These are phyloP conservation scores for Vitis rupestris DNA, from an alignment of 164 flowering plant genomes.

Conservation along the genomic window DNA sequence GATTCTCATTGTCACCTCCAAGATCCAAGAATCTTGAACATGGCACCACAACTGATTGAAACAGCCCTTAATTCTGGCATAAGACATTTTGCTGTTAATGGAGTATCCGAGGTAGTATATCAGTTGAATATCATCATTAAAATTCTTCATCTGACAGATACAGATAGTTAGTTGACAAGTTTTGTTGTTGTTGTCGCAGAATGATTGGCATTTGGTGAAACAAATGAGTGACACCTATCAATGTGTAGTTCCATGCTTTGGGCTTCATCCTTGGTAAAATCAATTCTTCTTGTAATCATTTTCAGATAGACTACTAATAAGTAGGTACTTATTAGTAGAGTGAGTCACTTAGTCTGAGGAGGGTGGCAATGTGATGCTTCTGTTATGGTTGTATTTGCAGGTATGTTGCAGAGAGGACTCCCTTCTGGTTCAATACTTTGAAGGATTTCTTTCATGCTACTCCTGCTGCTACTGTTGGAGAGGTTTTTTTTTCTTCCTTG, in stretches of 20 bases:
- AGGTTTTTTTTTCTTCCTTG: conserved; percentile 31
- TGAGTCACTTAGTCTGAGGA: neutral
- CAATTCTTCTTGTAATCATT: neutral
- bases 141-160: neutral
- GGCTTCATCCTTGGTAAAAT: conserved; percentile 82
- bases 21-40: conserved; percentile 61
- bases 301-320: neutral
- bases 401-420: conserved; percentile 68
- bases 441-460: conserved; percentile 53
- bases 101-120: conserved; percentile 54
- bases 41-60: conserved; percentile 56
- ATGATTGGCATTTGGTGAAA: conserved; percentile 85
- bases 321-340: neutral
- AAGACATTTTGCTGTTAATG: conserved; percentile 82
- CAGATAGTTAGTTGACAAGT: too few relatives aligned
- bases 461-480: conserved; percentile 91
- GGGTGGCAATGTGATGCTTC: neutral
- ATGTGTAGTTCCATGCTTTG: conserved; percentile 75
- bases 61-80: conserved; percentile 58
- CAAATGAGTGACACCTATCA: conserved; percentile 66
- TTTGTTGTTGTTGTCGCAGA: conserved; percentile 20
- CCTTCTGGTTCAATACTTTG: conserved; percentile 64
- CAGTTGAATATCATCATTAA: neutral
- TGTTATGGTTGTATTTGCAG: conserved; percentile 23
- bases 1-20: conserved; percentile 96